Evolutionary conservation across 306 rosid genomes (phyloP), one percentile per base, ranked within the genome.

Genomic region (Abrus pulchellus): DNA sequence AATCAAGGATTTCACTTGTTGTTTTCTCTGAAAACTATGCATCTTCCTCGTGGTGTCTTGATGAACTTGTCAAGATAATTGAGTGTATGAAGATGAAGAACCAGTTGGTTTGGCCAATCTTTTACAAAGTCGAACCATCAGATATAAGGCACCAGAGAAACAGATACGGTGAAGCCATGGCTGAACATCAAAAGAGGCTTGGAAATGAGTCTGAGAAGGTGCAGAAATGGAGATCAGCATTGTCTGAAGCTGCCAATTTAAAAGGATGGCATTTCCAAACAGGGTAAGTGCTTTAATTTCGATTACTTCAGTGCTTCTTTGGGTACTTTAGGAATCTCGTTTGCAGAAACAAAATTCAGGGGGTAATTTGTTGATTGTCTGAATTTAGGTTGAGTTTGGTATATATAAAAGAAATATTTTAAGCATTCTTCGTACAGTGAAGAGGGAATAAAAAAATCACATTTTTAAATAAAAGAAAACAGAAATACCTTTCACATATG

Each of bases 1-100:
- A 32, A 33, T 61, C 80, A 9, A 75, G 61, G 34, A 10, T 61
- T 75, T 75, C 70, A 1, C 61, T 75, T 33, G 29, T 61, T 5
- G 71, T 75, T 75, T 61, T 75, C 27, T 75, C 62, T 9, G 71
- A 75, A 75, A 75, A 75, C 28, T 75, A 9, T 48, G 80, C 49
- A 47, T 32, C 13, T 61, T 75, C 80, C 1, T 5, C 80, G 0
- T 75, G 80, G 80, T 75, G 71, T 32, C 79, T 47, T 9, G 59
- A 75, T 13, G 79, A 75, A 47, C 59, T 75, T 4, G 79, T 61
- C 3, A 14, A 47, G 11, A 75, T 75, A 27, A 40, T 75, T 0
- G 12, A 75, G 11, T 57, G 77, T 4, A 79, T 2, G 10, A 47
- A 33, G 27, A 3, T 3, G 11, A 69, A 34, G 10, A 56, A 27